Percentiles rank a stretch among this genome's conserved stretches.
Conservation (phyloP, 257 asterid genomes). For the Fraxinus anomala region DNA sequence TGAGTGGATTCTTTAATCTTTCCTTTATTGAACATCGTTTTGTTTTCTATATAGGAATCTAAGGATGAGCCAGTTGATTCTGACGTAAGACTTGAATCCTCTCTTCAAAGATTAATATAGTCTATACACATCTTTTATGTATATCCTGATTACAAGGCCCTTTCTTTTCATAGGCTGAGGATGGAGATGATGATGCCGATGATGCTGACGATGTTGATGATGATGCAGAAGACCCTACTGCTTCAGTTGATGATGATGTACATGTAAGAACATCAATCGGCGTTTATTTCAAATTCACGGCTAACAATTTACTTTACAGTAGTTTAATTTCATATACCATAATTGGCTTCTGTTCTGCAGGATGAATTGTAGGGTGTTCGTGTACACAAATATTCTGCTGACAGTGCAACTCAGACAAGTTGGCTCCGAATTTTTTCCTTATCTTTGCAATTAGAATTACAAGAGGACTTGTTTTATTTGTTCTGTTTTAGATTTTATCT, state of each 20-base stretch:
- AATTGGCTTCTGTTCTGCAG: not conserved
- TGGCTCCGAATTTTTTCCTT: not conserved
- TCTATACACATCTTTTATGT: not conserved
- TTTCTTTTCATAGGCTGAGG: slow-evolving; percentile 62
- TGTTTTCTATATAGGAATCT: slow-evolving; percentile 35
- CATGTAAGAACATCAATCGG: slow-evolving; percentile 47
- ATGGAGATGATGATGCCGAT: slow-evolving; percentile 48
- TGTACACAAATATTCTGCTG: not conserved
- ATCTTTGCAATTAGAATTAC: not conserved
- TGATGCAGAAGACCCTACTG: slow-evolving; percentile 42
- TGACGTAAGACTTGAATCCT: slow-evolving; percentile 41
- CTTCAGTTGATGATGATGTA: slow-evolving; percentile 45
- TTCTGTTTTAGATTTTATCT: not conserved
- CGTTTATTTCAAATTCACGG: not conserved
- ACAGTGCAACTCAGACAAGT: not conserved
- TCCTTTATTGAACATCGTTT: not conserved
- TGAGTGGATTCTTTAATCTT: not conserved
- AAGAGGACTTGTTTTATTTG: not conserved
- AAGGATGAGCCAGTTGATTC: slow-evolving; percentile 28
- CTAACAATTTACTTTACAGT: not conserved
- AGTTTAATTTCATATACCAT: not conserved
- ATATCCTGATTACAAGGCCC: not conserved
- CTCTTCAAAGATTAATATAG: not conserved
- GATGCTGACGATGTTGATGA: slow-evolving; percentile 49
- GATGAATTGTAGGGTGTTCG: not conserved